Percentiles rank a stretch among this genome's conserved stretches.
Evolutionary conservation across 371 early-diverging fungal genomes (phyloP).

Genomic region (Mortierella sp.): DNA sequence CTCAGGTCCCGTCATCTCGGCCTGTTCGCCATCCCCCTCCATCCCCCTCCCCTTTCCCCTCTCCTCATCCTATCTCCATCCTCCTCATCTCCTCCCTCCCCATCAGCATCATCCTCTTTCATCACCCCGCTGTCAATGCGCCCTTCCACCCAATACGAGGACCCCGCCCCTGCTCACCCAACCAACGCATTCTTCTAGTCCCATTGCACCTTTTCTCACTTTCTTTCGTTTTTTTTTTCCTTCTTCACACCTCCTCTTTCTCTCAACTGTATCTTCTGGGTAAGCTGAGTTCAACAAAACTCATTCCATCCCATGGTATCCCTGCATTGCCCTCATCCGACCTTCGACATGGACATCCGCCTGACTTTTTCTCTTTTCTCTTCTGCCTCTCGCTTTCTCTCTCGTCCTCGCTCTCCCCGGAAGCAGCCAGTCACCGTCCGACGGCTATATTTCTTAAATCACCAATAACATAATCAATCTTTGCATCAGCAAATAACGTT

Average conservation of each 20-base stretch:
- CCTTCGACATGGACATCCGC: too few species aligned
- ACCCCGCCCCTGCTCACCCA: not conserved
- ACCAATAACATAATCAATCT: not conserved
- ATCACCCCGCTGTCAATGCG: too few species aligned
- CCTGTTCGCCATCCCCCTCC: not conserved
- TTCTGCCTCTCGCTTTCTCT: not conserved
- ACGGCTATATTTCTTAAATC: not conserved
- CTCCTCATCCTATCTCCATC: conserved; percentile 4
- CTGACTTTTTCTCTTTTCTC: not conserved
- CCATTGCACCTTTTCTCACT: not conserved
- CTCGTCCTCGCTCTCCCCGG: not conserved
- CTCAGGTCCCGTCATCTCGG: not conserved
- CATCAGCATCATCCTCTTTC: not conserved
- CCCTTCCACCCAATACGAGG: too few species aligned
- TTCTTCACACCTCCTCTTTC: not conserved
- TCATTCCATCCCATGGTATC: not conserved
- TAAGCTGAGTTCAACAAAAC: too few species aligned
- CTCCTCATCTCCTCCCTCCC: not conserved
- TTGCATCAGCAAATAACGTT: not conserved
- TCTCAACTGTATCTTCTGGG: not conserved
- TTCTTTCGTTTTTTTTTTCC: too few species aligned
- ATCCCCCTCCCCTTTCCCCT: not conserved
- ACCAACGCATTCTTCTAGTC: not conserved
- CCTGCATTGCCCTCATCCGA: not conserved
- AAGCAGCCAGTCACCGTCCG: too few species aligned